Percentiles rank a stretch among this genome's conserved stretches.
Evolutionary conservation across 768 basidiomycete genomes (phyloP).

Genomic region (Piloderma croceum): DNA sequence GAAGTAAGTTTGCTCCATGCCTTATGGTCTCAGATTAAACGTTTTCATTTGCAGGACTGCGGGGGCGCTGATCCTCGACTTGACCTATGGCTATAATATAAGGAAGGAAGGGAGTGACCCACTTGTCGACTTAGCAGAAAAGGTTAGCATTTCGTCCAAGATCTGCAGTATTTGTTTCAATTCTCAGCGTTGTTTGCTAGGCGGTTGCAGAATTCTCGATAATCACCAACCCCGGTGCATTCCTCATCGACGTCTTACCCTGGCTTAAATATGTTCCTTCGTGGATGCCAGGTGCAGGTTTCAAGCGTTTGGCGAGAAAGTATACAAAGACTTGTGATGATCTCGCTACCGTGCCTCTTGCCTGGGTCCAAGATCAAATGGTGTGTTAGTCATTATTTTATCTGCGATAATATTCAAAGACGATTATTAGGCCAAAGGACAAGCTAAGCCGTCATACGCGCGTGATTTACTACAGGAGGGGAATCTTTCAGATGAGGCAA

Average conservation of each 20-base stretch:
- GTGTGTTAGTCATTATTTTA: constrained; percentile 7
- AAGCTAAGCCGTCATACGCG: constrained; percentile 11
- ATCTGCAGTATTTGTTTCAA: no score
- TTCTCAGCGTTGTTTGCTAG: no score
- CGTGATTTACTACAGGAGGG: constrained; percentile 6
- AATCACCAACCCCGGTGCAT: constrained; percentile 29
- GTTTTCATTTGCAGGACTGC: not conserved
- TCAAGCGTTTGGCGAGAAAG: constrained; percentile 28
- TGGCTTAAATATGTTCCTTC: constrained; percentile 25
- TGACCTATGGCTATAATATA: constrained; percentile 19
- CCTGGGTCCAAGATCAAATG: constrained; percentile 35
- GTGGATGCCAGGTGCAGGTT: constrained; percentile 36
- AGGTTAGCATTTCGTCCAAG: not conserved
- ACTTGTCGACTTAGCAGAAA: constrained; percentile 1
- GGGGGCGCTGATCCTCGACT: constrained; percentile 16
- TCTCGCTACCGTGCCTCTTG: constrained; percentile 29
- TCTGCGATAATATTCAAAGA: not conserved
- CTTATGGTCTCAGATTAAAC: not conserved
- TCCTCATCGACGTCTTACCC: constrained; percentile 31
- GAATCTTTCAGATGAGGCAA: constrained; percentile 10
- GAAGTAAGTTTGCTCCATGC: no score
- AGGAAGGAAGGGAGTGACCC: constrained; percentile 9
- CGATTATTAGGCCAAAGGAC: constrained; percentile 8
- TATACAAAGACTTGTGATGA: constrained; percentile 26
- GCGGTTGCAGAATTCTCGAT: constrained; percentile 27